Percentiles rank a stretch among this genome's conserved stretches.
Evolutionary conservation across 106 monocot species (phyloP).

Genomic region (Dendrobium chrysotoxum): DNA sequence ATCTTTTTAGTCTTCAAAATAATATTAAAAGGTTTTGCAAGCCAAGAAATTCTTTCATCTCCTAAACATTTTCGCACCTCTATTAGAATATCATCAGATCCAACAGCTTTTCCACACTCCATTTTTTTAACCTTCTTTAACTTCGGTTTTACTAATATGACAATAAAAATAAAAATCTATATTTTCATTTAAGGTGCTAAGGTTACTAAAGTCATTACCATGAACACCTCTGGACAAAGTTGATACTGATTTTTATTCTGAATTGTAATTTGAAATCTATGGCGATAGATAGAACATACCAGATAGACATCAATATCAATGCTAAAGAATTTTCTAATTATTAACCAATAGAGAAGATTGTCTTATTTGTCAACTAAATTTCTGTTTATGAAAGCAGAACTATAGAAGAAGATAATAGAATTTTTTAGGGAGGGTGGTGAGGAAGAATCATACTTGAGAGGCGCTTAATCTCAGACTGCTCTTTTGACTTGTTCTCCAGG

Average conservation of each 20-base stretch:
- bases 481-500: constrained; percentile 35
- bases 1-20: no score
- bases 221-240: neutral
- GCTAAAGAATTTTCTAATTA: neutral
- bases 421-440: neutral
- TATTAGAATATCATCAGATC: no score
- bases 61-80: no score
- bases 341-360: neutral
- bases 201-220: neutral
- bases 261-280: neutral
- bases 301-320: neutral
- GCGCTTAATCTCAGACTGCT: constrained; percentile 59
- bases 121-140: no score
- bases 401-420: neutral
- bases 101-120: no score
- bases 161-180: no score
- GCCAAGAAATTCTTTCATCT: no score
- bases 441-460: constrained; percentile 63
- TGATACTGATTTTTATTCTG: neutral
- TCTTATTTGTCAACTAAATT: neutral
- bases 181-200: no score
- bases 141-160: no score
- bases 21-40: no score
- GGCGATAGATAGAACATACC: neutral
- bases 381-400: neutral